Evolutionary conservation across 352 stramenopile species (phyloP).

Genomic region (Elongisporangium prolatum): DNA sequence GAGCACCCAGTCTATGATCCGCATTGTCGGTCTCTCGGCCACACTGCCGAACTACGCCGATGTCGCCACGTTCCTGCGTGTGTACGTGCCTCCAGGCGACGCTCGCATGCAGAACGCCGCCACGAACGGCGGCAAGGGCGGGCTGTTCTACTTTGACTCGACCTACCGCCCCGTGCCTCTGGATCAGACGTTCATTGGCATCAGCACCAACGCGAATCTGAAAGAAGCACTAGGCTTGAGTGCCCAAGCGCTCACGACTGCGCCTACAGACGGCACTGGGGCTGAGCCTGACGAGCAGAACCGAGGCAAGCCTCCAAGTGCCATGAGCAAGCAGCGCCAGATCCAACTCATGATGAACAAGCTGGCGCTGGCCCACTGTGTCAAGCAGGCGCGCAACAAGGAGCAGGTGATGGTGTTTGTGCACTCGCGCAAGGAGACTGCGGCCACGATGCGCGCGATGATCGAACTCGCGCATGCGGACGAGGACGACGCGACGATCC

Average conservation of each 20-base stretch:
- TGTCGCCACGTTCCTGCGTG: conserved; percentile 96
- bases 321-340: conserved; percentile 56
- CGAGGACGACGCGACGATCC: conserved; percentile 43
- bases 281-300: conserved; percentile 25
- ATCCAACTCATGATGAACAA: conserved; percentile 86
- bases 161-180: conserved; percentile 98
- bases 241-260: conserved; percentile 32
- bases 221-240: conserved; percentile 61
- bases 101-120: conserved; percentile 55
- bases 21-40: conserved; percentile 97
- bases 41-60: conserved; percentile 99
- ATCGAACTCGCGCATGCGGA: conserved; percentile 83
- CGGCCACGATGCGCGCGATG: conserved; percentile 91
- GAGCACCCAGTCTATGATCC: conserved; percentile 95
- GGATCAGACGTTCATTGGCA: conserved; percentile 97
- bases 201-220: conserved; percentile 74
- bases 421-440: conserved; percentile 98
- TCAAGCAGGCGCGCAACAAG: conserved; percentile 55
- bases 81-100: conserved; percentile 72
- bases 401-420: conserved; percentile 99
- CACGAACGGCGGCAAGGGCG: conserved; percentile 73
- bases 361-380: conserved; percentile 61
- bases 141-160: conserved; percentile 98
- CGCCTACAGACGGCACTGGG: conserved; percentile 23
- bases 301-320: conserved; percentile 31